phyloP scores from a whole-genome alignment of 78 protist species.

The Guillardia theta region DNA sequence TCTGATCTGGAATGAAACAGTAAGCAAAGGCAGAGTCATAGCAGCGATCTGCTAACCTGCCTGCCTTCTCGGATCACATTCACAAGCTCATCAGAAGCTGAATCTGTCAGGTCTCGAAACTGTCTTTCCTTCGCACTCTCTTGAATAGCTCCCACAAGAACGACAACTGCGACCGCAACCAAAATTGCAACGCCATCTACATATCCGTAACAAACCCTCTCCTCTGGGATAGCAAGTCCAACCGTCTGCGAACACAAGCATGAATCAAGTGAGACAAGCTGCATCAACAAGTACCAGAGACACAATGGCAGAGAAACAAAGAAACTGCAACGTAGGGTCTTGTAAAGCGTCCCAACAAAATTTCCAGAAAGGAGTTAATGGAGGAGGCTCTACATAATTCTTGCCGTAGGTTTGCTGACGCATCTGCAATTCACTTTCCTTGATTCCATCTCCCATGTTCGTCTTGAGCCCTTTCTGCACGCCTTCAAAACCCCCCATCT shows the following conservation, averaged over 20 bases:
- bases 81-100: neutral
- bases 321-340: neutral
- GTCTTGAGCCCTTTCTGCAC: neutral
- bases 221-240: neutral
- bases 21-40: neutral
- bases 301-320: neutral
- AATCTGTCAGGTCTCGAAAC: constrained; percentile 51
- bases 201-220: neutral
- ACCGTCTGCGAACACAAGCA: neutral
- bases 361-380: neutral
- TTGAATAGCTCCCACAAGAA: constrained; percentile 79
- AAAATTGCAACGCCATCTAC: constrained; percentile 8
- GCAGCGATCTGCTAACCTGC: neutral
- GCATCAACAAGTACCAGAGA: neutral
- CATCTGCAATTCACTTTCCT: neutral
- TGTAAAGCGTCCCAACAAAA: neutral
- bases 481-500: neutral
- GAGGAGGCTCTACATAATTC: neutral
- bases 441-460: neutral
- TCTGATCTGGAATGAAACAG: neutral
- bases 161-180: constrained; percentile 55
- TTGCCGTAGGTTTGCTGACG: neutral
- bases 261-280: no score
- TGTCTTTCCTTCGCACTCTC: constrained; percentile 82
- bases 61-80: constrained; percentile 5